Evolutionary conservation across 495 filamentous ascomycete genomes (phyloP).

Genomic region (Xeromyces bisporus): DNA sequence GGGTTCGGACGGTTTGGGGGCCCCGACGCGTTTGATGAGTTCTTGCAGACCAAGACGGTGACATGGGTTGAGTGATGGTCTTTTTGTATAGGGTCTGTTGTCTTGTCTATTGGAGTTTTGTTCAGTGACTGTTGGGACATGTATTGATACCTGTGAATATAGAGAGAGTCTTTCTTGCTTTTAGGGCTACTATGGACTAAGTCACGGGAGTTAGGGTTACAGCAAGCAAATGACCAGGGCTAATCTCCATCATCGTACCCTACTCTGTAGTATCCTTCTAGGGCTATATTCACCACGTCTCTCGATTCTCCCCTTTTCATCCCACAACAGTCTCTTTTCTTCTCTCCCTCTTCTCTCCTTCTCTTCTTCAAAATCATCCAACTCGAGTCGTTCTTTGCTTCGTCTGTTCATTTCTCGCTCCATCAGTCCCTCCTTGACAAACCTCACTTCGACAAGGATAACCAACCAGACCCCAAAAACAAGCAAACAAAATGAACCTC

Average conservation of each 20-base stretch:
- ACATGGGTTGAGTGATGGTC: constrained; percentile 48
- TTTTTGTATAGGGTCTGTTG: too few relatives aligned
- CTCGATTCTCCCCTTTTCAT: constrained; percentile 6
- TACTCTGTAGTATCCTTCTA: too few relatives aligned
- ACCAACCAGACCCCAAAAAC: constrained; percentile 8
- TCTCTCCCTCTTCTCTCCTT: constrained; percentile 10
- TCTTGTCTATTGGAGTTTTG: too few relatives aligned
- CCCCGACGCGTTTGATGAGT: constrained; percentile 47
- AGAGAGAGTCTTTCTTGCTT: too few relatives aligned
- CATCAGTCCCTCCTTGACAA: constrained; percentile 3
- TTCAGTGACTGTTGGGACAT: too few relatives aligned
- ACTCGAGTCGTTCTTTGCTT: constrained; percentile 13
- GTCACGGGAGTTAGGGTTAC: too few relatives aligned
- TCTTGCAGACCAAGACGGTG: constrained; percentile 68
- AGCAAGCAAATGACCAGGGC: too few relatives aligned
- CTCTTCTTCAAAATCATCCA: constrained; percentile 10
- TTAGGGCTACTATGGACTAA: too few relatives aligned
- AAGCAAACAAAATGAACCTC: constrained; percentile 34
- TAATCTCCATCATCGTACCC: too few relatives aligned
- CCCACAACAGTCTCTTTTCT: constrained; percentile 5
- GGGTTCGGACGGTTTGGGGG: constrained; percentile 61
- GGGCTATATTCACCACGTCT: too few relatives aligned
- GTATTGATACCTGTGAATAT: too few relatives aligned
- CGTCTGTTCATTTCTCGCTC: constrained; percentile 12
- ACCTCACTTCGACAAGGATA: constrained; percentile 5